A percentile compares a stretch with the other conserved stretches of the same genome.
phyloP scores from a whole-genome alignment of 2,329 filamentous ascomycete genomes.

The Pseudogymnoascus sp. region DNA sequence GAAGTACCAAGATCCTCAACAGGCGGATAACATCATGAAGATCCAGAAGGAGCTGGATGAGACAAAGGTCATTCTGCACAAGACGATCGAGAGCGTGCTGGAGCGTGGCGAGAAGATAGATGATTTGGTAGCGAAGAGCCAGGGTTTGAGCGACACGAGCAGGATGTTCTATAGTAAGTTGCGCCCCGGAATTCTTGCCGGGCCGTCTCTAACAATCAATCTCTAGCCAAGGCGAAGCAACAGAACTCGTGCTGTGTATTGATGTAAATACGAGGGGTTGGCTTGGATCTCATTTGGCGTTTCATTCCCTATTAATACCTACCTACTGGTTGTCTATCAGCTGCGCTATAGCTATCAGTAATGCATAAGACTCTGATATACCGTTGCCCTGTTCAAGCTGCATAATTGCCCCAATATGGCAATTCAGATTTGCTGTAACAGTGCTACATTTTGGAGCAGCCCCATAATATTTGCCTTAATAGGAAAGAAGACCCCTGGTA shows the following conservation, averaged over 20 bases:
- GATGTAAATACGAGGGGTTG: conserved; percentile 47
- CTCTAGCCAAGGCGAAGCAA: conserved; percentile 63
- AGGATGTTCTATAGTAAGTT: conserved; percentile 91
- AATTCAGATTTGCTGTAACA: too few species aligned
- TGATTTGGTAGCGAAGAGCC: conserved; percentile 86
- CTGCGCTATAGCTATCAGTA: conserved; percentile 8
- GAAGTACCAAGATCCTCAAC: conserved; percentile 78
- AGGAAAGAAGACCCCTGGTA: too few species aligned
- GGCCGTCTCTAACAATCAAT: conserved; percentile 2
- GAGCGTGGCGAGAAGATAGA: conserved; percentile 97
- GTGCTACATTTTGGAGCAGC: too few species aligned
- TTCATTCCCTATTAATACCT: conserved; percentile 7
- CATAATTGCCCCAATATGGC: not conserved
- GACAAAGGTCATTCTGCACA: conserved; percentile 94
- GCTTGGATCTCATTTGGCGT: conserved; percentile 11
- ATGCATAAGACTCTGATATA: not conserved
- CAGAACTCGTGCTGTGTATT: conserved; percentile 70
- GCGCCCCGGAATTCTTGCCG: not conserved
- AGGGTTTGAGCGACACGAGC: conserved; percentile 81
- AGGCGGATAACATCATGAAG: conserved; percentile 89
- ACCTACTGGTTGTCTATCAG: conserved; percentile 4
- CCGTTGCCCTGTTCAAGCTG: not conserved
- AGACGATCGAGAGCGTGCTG: conserved; percentile 85
- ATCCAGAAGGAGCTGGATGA: conserved; percentile 96
- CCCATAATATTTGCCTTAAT: too few species aligned